Conservation (phyloP, 331 rosid species). For the Saraca asoca region DNA sequence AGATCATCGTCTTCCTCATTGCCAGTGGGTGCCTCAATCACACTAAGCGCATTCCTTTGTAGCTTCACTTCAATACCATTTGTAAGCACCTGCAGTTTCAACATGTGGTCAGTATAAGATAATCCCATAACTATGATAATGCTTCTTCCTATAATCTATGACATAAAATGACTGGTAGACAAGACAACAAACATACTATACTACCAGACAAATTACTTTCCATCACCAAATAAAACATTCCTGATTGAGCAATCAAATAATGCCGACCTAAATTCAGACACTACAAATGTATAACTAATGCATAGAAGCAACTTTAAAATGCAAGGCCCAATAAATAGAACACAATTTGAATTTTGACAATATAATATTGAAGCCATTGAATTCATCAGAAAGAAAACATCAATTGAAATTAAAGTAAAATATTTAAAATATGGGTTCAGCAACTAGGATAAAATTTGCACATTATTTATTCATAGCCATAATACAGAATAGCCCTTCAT, state of each 20-base stretch:
- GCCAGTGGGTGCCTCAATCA: slow-evolving; percentile 93
- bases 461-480: background rate
- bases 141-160: slow-evolving; percentile 2
- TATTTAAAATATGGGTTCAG: background rate
- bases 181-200: background rate
- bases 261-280: slow-evolving; percentile 2
- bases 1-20: slow-evolving; percentile 88
- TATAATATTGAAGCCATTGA: no score
- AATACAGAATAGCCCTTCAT: background rate
- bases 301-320: background rate
- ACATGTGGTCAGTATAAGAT: slow-evolving; percentile 5
- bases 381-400: background rate
- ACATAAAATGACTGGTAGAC: background rate
- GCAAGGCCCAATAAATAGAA: background rate
- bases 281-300: background rate
- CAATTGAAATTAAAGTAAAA: background rate
- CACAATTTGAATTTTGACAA: background rate
- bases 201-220: slow-evolving; percentile 1
- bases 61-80: slow-evolving; percentile 95
- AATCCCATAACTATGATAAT: slow-evolving; percentile 11
- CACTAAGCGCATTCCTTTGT: slow-evolving; percentile 96
- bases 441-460: background rate
- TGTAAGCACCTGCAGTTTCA: slow-evolving; percentile 74
- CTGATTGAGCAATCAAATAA: background rate
- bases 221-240: background rate